A percentile compares a stretch with the other conserved stretches of the same genome.
Conservation (phyloP, 2,329 filamentous ascomycete species). For the Claviceps sp. region DNA sequence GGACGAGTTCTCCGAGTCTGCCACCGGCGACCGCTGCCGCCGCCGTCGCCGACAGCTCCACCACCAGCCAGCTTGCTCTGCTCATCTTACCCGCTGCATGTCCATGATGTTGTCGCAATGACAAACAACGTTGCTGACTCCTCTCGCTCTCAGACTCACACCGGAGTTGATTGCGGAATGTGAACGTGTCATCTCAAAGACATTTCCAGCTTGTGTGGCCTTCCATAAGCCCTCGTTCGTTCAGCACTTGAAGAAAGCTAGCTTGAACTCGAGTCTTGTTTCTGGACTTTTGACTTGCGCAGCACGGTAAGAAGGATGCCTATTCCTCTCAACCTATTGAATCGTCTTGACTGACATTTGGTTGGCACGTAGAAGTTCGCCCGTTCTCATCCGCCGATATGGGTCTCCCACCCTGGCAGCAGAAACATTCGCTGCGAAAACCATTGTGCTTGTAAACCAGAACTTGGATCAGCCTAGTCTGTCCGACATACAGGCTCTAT, state of each 20-base stretch:
- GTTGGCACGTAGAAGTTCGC: slow-evolving; percentile 33
- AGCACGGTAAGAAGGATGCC: slow-evolving; percentile 34
- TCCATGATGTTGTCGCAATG: background rate
- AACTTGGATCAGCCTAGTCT: slow-evolving; percentile 45
- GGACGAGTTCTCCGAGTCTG: too few relatives aligned
- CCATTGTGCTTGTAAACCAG: slow-evolving; percentile 42
- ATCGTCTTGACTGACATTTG: background rate
- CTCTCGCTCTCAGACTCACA: slow-evolving; percentile 28
- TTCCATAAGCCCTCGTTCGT: slow-evolving; percentile 51
- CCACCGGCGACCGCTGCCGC: background rate
- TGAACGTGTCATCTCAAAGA: slow-evolving; percentile 47
- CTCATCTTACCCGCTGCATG: background rate
- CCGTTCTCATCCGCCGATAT: slow-evolving; percentile 43
- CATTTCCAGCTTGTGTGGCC: slow-evolving; percentile 46
- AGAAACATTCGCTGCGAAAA: slow-evolving; percentile 46
- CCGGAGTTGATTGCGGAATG: slow-evolving; percentile 46
- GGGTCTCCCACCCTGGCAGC: slow-evolving; percentile 41
- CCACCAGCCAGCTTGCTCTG: background rate
- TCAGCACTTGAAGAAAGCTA: slow-evolving; percentile 43
- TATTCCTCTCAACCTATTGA: background rate
- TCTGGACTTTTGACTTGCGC: slow-evolving; percentile 45
- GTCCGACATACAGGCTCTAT: slow-evolving; percentile 47
- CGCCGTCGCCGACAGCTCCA: background rate
- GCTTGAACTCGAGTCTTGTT: slow-evolving; percentile 41
- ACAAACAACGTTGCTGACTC: slow-evolving; percentile 8